Evolutionary conservation across 148 eudicot species (phyloP).

Genomic region (Rhododendron vialii): DNA sequence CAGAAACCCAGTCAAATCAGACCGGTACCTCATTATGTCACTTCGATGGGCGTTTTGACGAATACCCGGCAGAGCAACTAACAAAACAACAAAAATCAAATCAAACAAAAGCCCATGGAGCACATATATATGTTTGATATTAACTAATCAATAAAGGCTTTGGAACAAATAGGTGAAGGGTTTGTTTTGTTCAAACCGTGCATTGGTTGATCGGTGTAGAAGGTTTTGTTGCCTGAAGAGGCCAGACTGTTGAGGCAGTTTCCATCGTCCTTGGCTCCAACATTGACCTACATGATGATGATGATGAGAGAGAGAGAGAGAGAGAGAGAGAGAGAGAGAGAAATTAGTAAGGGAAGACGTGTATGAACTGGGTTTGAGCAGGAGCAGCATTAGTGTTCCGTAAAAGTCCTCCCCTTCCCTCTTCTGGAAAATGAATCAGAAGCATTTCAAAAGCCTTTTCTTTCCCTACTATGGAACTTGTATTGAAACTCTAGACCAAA

Average conservation of each 20-base stretch:
- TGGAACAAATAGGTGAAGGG: no score
- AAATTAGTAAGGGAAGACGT: background rate
- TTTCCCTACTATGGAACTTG: no score
- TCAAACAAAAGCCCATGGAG: background rate
- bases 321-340: background rate
- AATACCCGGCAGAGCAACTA: background rate
- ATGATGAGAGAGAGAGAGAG: background rate
- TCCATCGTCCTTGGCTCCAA: background rate
- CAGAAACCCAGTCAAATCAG: background rate
- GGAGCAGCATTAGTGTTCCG: background rate
- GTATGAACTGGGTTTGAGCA: background rate
- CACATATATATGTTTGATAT: no score
- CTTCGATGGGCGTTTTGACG: background rate
- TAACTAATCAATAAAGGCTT: background rate
- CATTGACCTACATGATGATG: background rate
- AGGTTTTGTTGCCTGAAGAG: background rate
- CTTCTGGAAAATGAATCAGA: no score
- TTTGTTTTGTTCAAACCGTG: background rate
- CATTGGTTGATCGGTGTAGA: background rate
- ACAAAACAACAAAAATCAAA: background rate
- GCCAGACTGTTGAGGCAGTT: background rate
- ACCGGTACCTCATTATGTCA: background rate
- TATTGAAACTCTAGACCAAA: no score
- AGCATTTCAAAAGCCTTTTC: no score
- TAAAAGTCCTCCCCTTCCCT: no score